Evolutionary conservation across 2,329 filamentous ascomycete species (phyloP), one percentile per base, ranked within the genome.

Genomic region (Didymella pomorum): DNA sequence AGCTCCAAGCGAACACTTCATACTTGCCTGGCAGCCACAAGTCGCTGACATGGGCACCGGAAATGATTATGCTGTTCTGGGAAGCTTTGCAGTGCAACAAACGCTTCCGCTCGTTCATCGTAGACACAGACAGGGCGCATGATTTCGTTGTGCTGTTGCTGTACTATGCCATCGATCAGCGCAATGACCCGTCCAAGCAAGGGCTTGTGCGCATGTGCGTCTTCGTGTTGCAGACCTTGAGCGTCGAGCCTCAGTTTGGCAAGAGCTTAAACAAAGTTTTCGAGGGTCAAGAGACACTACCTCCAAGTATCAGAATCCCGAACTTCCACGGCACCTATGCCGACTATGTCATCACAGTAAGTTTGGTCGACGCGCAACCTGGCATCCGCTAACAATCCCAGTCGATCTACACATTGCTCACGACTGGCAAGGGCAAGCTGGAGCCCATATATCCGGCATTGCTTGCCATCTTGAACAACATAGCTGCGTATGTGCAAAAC

Each of bases 51-150:
- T 96, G 94, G 84, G 92, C 93, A 0, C 93, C 95, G 1, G 95
- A 99, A 78, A 96, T 96, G 81, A 88, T 98, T 54, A 95, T 97
- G 85, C 83, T 99, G 2, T 97, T 98, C 73, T 99, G 95, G 95
- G 95, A 99, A 80, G 87, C 92, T 35, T 87, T 95, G 4, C 95
- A 99, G 77, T 97, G 94, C 83, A 99, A 99, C 79, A 98, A 97
- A 79, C 86, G 94, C 58, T 99, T 99, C 79, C 86, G 95, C 29
- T 92, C 93, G 1, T 99, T 97, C 77, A 95, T 99, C 70, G 94
- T 98, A 63, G 95, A 99, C 69, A 98, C 95, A 0, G 92, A 95
- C 72, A 85, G 94, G 52, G 92, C 91, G 0, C 92, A 97, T 71
- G 95, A 99, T 74, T 97, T 98, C 77, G 84, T 97, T 50, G 87